phyloP scores from a whole-genome alignment of 176 grass and related monocot species.

The Triticum monococcum region DNA sequence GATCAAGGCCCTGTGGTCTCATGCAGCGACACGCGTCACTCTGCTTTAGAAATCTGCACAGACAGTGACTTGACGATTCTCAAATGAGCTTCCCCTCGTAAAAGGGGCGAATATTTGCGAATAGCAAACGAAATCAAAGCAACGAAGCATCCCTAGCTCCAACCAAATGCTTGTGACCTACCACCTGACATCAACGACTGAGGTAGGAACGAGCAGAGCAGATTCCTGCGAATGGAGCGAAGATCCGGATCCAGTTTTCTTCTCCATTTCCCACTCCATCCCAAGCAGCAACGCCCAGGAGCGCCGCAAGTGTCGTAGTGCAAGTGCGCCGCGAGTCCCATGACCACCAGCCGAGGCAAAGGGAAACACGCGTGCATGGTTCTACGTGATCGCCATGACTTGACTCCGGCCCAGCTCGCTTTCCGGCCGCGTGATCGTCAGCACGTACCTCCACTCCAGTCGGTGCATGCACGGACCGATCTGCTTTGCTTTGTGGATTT shows the following conservation, averaged over 20 bases:
- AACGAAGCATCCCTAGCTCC: background rate
- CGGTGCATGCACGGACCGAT: constrained; percentile 13
- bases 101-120: too few species aligned
- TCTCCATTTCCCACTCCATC: background rate
- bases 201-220: background rate
- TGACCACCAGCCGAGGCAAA: background rate
- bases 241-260: constrained; percentile 4
- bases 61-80: background rate
- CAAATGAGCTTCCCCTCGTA: background rate
- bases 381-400: background rate
- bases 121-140: background rate
- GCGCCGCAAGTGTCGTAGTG: constrained; percentile 11
- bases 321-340: constrained; percentile 8
- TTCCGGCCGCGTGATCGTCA: background rate
- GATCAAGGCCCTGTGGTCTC: background rate
- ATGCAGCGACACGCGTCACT: background rate
- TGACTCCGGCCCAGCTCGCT: background rate
- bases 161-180: background rate
- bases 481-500: background rate
- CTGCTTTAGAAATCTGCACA: background rate
- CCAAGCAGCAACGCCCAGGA: background rate
- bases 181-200: background rate
- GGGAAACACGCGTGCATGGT: background rate
- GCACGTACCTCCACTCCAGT: background rate
- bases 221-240: constrained; percentile 11